A percentile compares a stretch with the other conserved stretches of the same genome.
These are phyloP conservation scores for Trypanosoma boissoni DNA, from an alignment of 208 protist species.

Conservation along the genomic window DNA sequence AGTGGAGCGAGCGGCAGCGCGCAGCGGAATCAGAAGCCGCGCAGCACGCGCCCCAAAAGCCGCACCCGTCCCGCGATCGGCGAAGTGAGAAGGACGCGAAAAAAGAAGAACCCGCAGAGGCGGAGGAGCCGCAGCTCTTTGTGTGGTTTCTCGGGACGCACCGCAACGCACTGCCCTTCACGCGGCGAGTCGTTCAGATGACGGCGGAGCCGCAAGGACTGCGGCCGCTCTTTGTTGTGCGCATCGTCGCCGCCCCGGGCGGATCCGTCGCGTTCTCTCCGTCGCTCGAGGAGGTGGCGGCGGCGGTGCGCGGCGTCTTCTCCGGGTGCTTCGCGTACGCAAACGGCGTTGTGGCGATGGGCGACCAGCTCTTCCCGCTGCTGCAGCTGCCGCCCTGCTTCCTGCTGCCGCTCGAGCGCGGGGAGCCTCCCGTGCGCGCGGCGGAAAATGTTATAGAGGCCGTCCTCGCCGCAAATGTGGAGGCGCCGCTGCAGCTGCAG, in stretches of 20 bases:
- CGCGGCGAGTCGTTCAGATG: conserved; percentile 69
- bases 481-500: conserved; percentile 81
- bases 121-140: conserved; percentile 47
- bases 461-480: conserved; percentile 63
- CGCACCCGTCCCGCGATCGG: too few relatives aligned
- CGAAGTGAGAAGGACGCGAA: conserved; percentile 6
- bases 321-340: conserved; percentile 77
- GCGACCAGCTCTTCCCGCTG: conserved; percentile 91
- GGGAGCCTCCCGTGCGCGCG: conserved; percentile 62
- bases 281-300: conserved; percentile 61
- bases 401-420: conserved; percentile 38
- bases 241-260: conserved; percentile 51
- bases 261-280: conserved; percentile 64
- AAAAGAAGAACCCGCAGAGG: conserved; percentile 6
- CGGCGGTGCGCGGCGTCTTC: conserved; percentile 58
- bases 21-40: conserved; percentile 5
- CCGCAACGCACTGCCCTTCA: conserved; percentile 47
- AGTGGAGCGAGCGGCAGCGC: conserved; percentile 24
- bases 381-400: conserved; percentile 59
- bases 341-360: conserved; percentile 75
- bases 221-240: conserved; percentile 80
- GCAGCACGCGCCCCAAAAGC: background rate
- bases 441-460: conserved; percentile 46
- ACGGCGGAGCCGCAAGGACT: conserved; percentile 67
- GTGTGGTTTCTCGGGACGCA: conserved; percentile 61